Base-by-base conservation (phyloP, 345 rosid genomes). In the Xanthoceras sorbifolium region DNA sequence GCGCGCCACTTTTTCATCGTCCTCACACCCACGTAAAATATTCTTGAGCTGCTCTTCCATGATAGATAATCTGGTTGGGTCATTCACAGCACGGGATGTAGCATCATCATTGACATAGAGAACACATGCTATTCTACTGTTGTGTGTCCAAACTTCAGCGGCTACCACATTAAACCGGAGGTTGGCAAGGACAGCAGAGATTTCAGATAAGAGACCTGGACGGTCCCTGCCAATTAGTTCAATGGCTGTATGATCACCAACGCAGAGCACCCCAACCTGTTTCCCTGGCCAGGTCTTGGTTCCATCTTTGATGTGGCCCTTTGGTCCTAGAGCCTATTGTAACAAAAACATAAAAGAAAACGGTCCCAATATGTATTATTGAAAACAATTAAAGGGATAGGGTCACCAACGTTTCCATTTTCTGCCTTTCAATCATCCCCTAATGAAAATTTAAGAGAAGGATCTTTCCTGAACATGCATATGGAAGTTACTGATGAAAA, bases 121-220 rank as follows among this genome's bases (percentile, higher is more conserved):
- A 12, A 95, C 96, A 74, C 92, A 92, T 7, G 97, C 99, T 71
- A 90, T 90, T 60, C 98, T 78, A 52, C 82, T 80, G 81, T 95
- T 95, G 74, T 95, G 99, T 1, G 98, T 95, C 99, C 99, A 95
- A 20, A 90, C 94, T 83, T 95, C 97, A 11, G 98, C 98, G 11
- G 91, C 94, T 15, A 69, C 86, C n/a, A 95, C 98, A 18, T 95
- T 92, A 84, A 90, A 87, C 69, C 88, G 85, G 32, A 93, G 94
- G 79, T 85, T 84, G 62, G 96, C 90, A 46, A 95, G 90, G 80
- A 92, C 87, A 18, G 99, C 94, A 20, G 90, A 88, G 79, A 95
- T 84, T 73, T 95, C 99, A 0, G 98, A 92, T 73, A 95, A 84
- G 54, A 95, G 93, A 65, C 98, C 99, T 14, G 97, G 94, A 15